Percentiles rank a stretch among this genome's conserved stretches.
These are phyloP conservation scores for Peronospora destructor DNA, from an alignment of 352 stramenopile genomes.

Conservation along the genomic window DNA sequence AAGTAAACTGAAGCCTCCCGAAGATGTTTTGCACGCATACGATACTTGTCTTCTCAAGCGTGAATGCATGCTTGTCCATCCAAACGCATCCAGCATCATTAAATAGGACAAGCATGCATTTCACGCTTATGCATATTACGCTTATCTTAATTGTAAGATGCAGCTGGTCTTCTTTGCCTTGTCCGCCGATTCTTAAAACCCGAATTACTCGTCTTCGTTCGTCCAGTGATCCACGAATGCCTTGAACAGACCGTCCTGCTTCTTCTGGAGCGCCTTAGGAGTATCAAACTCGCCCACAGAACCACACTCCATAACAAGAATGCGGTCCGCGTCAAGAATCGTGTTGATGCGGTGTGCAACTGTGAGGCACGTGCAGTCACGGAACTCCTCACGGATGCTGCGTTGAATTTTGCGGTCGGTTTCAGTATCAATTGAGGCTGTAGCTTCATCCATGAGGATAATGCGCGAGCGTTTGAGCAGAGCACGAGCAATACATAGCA, in stretches of 20 bases:
- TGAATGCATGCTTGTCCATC: too few species aligned
- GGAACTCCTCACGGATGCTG: slow-evolving; percentile 91
- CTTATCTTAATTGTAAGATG: too few species aligned
- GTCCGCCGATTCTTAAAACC: neutral
- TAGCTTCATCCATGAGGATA: slow-evolving; percentile 98
- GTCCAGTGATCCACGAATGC: slow-evolving; percentile 73
- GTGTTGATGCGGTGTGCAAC: slow-evolving; percentile 97
- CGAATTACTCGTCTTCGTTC: slow-evolving; percentile 35
- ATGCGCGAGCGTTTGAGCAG: slow-evolving; percentile 89
- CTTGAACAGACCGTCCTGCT: slow-evolving; percentile 65
- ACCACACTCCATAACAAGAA: slow-evolving; percentile 93
- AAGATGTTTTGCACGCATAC: too few species aligned
- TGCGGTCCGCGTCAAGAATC: slow-evolving; percentile 92
- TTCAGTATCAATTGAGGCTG: slow-evolving; percentile 84
- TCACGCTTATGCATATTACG: too few species aligned
- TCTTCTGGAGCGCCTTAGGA: slow-evolving; percentile 63
- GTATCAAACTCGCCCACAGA: slow-evolving; percentile 91
- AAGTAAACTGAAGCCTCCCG: too few species aligned
- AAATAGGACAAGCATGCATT: too few species aligned
- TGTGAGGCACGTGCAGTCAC: slow-evolving; percentile 90
- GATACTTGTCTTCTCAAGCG: too few species aligned
- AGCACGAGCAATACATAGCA: slow-evolving; percentile 93
- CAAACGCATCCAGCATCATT: too few species aligned
- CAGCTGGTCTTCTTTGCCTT: too few species aligned
- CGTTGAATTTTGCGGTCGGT: slow-evolving; percentile 88